phyloP scores from a whole-genome alignment of 2,329 filamentous ascomycete genomes.

The Aspergillus sp. region DNA sequence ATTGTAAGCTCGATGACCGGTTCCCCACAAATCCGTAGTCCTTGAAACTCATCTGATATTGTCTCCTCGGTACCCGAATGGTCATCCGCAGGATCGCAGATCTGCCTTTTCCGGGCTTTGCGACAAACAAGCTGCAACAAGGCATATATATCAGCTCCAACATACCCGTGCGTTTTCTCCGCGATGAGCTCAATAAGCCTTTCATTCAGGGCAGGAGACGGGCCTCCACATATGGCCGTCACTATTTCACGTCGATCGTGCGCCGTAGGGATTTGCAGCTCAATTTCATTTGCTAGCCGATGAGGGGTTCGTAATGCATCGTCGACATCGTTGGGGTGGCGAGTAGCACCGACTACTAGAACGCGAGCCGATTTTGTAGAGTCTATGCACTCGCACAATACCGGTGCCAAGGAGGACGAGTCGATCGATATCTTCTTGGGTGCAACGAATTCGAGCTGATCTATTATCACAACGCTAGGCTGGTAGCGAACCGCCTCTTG shows the following conservation, averaged over 20 bases:
- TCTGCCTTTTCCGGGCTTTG: conserved; percentile 37
- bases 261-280: conserved; percentile 75
- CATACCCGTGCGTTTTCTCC: conserved; percentile 82
- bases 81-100: conserved; percentile 12
- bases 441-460: conserved; percentile 71
- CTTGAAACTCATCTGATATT: not conserved
- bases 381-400: conserved; percentile 44
- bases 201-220: conserved; percentile 52
- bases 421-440: conserved; percentile 56
- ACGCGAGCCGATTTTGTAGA: conserved; percentile 53
- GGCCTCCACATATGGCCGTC: conserved; percentile 52
- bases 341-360: conserved; percentile 72
- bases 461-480: conserved; percentile 77
- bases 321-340: conserved; percentile 72
- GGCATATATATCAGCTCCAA: conserved; percentile 70
- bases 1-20: conserved; percentile 29
- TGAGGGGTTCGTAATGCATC: conserved; percentile 63
- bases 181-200: conserved; percentile 61
- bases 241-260: conserved; percentile 72
- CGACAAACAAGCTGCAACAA: conserved; percentile 59
- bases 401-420: conserved; percentile 35
- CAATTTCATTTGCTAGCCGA: conserved; percentile 67
- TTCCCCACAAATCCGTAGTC: conserved; percentile 13
- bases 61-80: not conserved
- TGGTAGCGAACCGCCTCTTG: conserved; percentile 66